Conservation (phyloP, 768 basidiomycete species). For the Chiua virens region DNA sequence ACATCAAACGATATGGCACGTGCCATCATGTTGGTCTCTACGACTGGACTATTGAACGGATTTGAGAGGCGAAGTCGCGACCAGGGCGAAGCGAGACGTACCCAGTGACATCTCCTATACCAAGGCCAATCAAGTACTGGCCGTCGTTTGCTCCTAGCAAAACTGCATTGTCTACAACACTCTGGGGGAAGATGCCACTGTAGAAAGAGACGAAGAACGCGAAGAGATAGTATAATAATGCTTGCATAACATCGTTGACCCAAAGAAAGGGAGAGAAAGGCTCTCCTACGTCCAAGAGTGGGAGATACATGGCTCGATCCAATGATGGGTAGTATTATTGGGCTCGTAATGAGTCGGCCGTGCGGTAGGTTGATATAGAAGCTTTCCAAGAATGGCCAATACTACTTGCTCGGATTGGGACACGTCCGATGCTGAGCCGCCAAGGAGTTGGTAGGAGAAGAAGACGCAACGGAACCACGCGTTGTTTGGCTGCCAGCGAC, state of each 20-base stretch:
- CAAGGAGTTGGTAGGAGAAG: no score
- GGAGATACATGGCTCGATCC: slow-evolving; percentile 20
- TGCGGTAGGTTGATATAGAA: no score
- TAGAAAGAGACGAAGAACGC: slow-evolving; percentile 40
- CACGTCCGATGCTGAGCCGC: no score
- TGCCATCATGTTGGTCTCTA: slow-evolving; percentile 86
- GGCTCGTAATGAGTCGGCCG: no score
- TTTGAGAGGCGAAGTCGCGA: not conserved
- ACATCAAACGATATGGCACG: slow-evolving; percentile 7
- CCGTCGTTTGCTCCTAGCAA: slow-evolving; percentile 7
- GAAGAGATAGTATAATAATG: slow-evolving; percentile 42
- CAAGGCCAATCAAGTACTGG: slow-evolving; percentile 27
- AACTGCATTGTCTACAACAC: not conserved
- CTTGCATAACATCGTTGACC: slow-evolving; percentile 40
- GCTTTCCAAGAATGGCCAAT: no score
- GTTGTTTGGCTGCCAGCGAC: no score
- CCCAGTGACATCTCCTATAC: slow-evolving; percentile 75
- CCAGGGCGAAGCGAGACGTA: slow-evolving; percentile 23
- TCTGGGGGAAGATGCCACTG: slow-evolving; percentile 28
- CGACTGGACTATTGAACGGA: slow-evolving; percentile 52
- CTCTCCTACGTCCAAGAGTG: slow-evolving; percentile 14
- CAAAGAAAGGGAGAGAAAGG: slow-evolving; percentile 17
- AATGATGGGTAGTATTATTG: no score
- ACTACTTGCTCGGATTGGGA: no score
- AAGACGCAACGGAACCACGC: no score